A percentile compares a stretch with the other conserved stretches of the same genome.
Conservation (phyloP, 2,329 filamentous ascomycete species). For the Ophiobolus disseminans region DNA sequence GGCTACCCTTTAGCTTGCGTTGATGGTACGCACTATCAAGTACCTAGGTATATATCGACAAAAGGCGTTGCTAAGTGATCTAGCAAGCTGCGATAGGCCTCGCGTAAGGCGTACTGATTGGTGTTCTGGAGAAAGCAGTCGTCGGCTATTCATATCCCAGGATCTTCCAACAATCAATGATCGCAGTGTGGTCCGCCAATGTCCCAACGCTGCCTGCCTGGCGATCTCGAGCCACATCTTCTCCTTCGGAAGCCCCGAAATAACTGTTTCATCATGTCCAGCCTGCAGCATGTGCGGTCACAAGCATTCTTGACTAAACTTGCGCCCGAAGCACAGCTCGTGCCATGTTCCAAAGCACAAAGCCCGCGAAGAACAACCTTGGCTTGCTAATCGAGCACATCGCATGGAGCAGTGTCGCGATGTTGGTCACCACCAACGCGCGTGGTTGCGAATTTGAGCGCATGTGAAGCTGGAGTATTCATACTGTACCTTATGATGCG, state of each 20-base stretch:
- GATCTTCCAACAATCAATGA: slow-evolving; percentile 33
- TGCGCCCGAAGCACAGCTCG: neutral
- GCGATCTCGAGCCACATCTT: slow-evolving; percentile 22
- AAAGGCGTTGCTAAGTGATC: slow-evolving; percentile 64
- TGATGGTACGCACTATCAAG: slow-evolving; percentile 68
- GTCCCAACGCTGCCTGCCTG: slow-evolving; percentile 27
- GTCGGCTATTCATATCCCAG: slow-evolving; percentile 40
- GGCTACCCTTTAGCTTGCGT: slow-evolving; percentile 57
- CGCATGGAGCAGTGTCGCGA: neutral
- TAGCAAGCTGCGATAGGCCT: slow-evolving; percentile 44
- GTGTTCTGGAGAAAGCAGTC: slow-evolving; percentile 40
- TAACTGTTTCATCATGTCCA: slow-evolving; percentile 21
- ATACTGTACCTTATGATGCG: slow-evolving; percentile 33
- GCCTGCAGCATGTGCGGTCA: slow-evolving; percentile 2
- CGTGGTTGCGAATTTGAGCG: neutral
- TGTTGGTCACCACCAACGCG: neutral
- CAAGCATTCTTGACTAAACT: neutral
- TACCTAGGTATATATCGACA: slow-evolving; percentile 67
- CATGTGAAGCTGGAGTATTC: neutral
- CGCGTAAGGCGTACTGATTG: slow-evolving; percentile 43
- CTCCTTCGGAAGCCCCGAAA: slow-evolving; percentile 10
- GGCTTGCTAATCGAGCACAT: too few species aligned
- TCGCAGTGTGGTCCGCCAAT: slow-evolving; percentile 32
- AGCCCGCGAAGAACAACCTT: too few species aligned
- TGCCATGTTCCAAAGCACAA: too few species aligned